phyloP scores from a whole-genome alignment of 768 basidiomycete species.

The Panaeolus cyanescens region DNA sequence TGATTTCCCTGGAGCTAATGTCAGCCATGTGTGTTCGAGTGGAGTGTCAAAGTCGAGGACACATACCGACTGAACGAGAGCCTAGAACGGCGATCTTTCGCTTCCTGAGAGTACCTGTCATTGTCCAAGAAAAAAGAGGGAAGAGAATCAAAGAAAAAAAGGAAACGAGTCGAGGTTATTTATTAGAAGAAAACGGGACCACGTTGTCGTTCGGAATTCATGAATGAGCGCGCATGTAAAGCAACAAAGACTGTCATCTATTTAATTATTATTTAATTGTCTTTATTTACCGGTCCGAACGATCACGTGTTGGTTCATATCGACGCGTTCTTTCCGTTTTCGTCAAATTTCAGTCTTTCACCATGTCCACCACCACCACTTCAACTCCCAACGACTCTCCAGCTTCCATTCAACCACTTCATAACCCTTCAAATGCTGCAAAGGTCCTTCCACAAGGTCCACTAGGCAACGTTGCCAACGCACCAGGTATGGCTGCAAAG shows the following conservation, averaged over 20 bases:
- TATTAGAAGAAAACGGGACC: slow-evolving; percentile 1
- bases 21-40: slow-evolving; percentile 4
- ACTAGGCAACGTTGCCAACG: slow-evolving; percentile 64
- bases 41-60: slow-evolving; percentile 15
- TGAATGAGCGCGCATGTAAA: neutral
- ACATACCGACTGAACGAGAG: slow-evolving; percentile 81
- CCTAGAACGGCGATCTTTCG: slow-evolving; percentile 86
- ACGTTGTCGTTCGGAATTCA: slow-evolving; percentile 1
- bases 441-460: slow-evolving; percentile 80
- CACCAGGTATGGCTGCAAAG: slow-evolving; percentile 82
- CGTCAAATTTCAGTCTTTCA: slow-evolving; percentile 16
- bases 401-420: slow-evolving; percentile 73
- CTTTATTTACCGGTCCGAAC: slow-evolving; percentile 6
- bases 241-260: neutral
- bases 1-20: slow-evolving; percentile 72
- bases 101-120: slow-evolving; percentile 47
- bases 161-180: neutral
- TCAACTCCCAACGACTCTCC: slow-evolving; percentile 63
- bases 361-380: slow-evolving; percentile 60
- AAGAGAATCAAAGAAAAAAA: neutral
- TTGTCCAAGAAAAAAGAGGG: neutral
- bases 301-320: slow-evolving; percentile 21
- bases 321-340: slow-evolving; percentile 30
- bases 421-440: slow-evolving; percentile 83
- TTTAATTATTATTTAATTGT: neutral